Percentiles rank a stretch among this genome's conserved stretches.
phyloP scores from a whole-genome alignment of 139 green algal species.

The Astrephomene gubernaculifera region DNA sequence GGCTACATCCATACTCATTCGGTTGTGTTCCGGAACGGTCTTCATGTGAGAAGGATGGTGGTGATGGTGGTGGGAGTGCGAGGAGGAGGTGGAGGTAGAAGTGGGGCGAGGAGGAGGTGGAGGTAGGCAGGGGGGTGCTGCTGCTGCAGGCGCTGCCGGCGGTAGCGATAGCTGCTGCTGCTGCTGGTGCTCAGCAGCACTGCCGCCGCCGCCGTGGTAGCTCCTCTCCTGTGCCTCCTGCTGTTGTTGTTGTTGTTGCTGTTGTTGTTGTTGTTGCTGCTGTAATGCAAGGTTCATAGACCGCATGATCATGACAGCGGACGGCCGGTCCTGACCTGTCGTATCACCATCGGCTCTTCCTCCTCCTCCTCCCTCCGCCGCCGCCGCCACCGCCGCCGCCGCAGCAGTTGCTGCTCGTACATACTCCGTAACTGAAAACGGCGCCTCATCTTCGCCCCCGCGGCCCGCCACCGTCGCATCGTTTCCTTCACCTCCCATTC shows the following conservation, averaged over 20 bases:
- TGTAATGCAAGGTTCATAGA: constrained; percentile 31
- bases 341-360: too few species aligned
- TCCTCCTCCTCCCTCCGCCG: background rate
- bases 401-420: background rate
- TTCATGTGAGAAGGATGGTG: too few species aligned
- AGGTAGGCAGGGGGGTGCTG: background rate
- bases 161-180: background rate
- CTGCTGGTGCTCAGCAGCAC: too few species aligned
- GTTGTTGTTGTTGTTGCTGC: background rate
- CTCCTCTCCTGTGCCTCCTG: too few species aligned
- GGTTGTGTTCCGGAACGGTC: constrained; percentile 37
- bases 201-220: too few species aligned
- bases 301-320: constrained; percentile 2
- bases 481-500: too few species aligned
- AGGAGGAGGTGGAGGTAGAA: too few species aligned
- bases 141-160: background rate
- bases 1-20: constrained; percentile 25
- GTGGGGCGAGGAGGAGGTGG: too few species aligned
- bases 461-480: background rate
- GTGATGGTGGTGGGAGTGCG: too few species aligned
- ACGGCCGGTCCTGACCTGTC: too few species aligned
- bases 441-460: background rate
- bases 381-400: background rate
- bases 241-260: background rate
- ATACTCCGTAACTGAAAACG: constrained; percentile 20